Evolutionary conservation across 2,329 filamentous ascomycete genomes (phyloP), one percentile per base, ranked within the genome.

Genomic region (Clonostachys byssicola): DNA sequence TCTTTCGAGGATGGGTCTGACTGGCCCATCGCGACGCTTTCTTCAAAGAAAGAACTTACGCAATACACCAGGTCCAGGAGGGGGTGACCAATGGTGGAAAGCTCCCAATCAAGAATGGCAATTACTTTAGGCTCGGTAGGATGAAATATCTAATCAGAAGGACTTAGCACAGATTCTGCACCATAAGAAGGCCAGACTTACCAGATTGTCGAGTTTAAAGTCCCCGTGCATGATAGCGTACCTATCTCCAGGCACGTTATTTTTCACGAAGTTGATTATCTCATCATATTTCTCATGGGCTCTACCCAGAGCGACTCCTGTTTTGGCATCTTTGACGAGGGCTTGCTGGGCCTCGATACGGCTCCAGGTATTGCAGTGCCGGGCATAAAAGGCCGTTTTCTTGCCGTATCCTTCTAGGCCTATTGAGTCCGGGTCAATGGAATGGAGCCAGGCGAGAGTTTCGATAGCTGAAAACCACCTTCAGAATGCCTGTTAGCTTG

Each of bases 31-130:
- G 23, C 23, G 23, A 30, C 9, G 9, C 23, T 30, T 30, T 30
- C 23, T 30, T 30, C 23, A 30, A 30, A 56, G 51, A 59, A 61
- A 9, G 50, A 52, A 39, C 49, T 56, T 13, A 60, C 34, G 8
- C 95, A 72, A 64, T 95, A 95, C 61, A 83, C 81, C 35, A 95
- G 71, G 60, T 96, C 91, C 6, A 86, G 89, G 13, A 95, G 76
- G 4, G 91, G 91, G 64, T 96, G 90, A 23, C 91, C 91, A 45
- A 95, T 85, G 1, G 91, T 95, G 43, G 88, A 89, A 87, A 95
- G 94, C 70, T 96, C 91, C 91, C 90, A 95, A 68, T 96, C 91
- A 5, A 96, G 70, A 47, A 96, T 88, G 5, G 89, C 91, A 62
- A 95, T 89, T 9, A 96, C 89, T 47, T 82, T 73, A 5, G 89